Conservation (phyloP, 371 early-diverging fungal genomes). For the Mucor racemosus region DNA sequence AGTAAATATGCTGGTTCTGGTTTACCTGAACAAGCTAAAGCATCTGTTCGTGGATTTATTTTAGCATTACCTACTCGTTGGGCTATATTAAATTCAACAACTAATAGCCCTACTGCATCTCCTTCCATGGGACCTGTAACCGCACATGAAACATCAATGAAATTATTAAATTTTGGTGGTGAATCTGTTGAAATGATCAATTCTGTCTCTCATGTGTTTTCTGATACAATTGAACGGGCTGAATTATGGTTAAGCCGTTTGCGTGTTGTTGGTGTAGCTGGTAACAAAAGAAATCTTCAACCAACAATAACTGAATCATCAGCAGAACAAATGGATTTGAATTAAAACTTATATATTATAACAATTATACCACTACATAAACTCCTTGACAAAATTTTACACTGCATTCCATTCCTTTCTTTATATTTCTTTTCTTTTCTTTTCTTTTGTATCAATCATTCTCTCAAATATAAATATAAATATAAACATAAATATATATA, state of each 20-base stretch:
- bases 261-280: constrained; percentile 44
- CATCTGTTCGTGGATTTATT: constrained; percentile 85
- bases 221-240: constrained; percentile 79
- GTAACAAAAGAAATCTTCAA: constrained; percentile 1
- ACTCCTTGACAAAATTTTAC: neutral
- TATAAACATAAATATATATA: neutral
- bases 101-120: constrained; percentile 34
- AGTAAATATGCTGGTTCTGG: constrained; percentile 87
- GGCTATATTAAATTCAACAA: constrained; percentile 62
- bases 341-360: neutral
- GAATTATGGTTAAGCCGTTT: constrained; percentile 75
- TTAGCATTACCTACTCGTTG: constrained; percentile 84
- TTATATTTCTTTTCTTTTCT: no score
- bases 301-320: neutral
- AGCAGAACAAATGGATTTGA: constrained; percentile 20
- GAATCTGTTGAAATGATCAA: constrained; percentile 85
- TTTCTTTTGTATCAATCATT: neutral
- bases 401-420: constrained; percentile 8
- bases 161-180: constrained; percentile 69
- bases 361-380: constrained; percentile 13
- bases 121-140: neutral
- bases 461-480: neutral
- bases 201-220: constrained; percentile 80
- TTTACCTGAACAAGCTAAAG: constrained; percentile 85
- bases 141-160: constrained; percentile 50